Base-by-base conservation (phyloP, 495 filamentous ascomycete species). In the Cercophora samala region DNA sequence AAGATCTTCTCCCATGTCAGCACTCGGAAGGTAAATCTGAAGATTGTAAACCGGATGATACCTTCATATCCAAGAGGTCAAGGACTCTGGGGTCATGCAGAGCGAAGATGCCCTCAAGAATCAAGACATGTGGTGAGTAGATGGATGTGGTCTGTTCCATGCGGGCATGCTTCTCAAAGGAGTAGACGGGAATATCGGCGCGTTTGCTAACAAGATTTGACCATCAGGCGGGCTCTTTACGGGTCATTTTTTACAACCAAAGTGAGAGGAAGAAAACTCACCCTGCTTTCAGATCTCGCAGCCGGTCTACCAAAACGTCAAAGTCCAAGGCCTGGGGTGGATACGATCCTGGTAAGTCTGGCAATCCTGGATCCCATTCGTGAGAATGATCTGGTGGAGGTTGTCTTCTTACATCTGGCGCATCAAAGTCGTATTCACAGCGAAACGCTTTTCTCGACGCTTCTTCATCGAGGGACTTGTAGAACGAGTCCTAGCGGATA, bases 361-460 rank as follows among this genome's bases (percentile, higher is more conserved):
- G 32, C 6, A 17, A 25, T n/a, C 17, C 62, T 11, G 18, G 56
- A 21, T 2, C 53, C 19, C 19, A 56, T 46, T 63, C n/a, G 13
- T 1, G 5, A 56, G 53, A 56, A 19, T 56, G 19, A 52, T 23
- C 53, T 17, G 37, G 5, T 17, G 37, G 37, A 46, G 37, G 37
- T 46, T 52, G 54, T 51, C 25, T 21, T 32, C 73, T 75, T 73
- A 83, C 82, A 60, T 91, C 88, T 19, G 95, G 95, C 21, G 93
- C 86, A 75, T 99, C 95, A 77, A 99, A 97, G 75, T 99, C 95
- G 79, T 92, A 97, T 74, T 97, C 91, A 70, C 96, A 97, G 52
- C 78, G 77, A 79, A 97, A 96, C 1, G 95, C 95, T 70, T 81
- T 85, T 63, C 74, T 83, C 51, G 90, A 91, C 66, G 93, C 79